A percentile compares a stretch with the other conserved stretches of the same genome.
Evolutionary conservation across 495 filamentous ascomycete species (phyloP).

Genomic region (Xylaria scruposa): DNA sequence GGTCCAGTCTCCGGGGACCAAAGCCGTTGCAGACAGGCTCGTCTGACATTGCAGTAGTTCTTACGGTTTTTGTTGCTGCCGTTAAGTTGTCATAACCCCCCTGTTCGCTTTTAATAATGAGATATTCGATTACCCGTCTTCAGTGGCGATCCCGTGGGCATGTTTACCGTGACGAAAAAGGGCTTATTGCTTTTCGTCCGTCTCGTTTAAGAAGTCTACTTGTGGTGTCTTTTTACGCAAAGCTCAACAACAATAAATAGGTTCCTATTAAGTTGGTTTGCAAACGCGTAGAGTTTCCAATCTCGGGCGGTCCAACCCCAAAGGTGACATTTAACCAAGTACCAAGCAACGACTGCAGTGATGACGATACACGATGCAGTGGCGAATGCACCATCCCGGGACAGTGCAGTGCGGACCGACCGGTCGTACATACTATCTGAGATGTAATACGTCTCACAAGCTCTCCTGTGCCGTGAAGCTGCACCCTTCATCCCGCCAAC

Average conservation of each 20-base stretch:
- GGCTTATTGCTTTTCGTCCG: not conserved
- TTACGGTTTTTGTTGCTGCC: not conserved
- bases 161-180: not conserved
- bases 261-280: not conserved
- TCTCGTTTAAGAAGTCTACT: not conserved
- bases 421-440: not conserved
- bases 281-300: not conserved
- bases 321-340: conserved; percentile 1
- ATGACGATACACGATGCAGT: conserved; percentile 11
- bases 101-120: not conserved
- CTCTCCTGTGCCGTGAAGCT: conserved; percentile 13
- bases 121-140: not conserved
- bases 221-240: not conserved
- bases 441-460: conserved; percentile 9
- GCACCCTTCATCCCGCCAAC: conserved; percentile 16
- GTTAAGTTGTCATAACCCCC: not conserved
- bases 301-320: not conserved
- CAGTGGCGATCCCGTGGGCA: not conserved
- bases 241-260: not conserved
- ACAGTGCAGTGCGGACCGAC: conserved; percentile 9
- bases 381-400: conserved; percentile 8
- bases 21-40: conserved; percentile 20
- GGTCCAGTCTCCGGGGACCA: conserved; percentile 17
- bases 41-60: conserved; percentile 12
- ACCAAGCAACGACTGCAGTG: conserved; percentile 16